These are phyloP conservation scores for Tuber magnatum DNA, from an alignment of 495 filamentous ascomycete species.

Conservation along the genomic window DNA sequence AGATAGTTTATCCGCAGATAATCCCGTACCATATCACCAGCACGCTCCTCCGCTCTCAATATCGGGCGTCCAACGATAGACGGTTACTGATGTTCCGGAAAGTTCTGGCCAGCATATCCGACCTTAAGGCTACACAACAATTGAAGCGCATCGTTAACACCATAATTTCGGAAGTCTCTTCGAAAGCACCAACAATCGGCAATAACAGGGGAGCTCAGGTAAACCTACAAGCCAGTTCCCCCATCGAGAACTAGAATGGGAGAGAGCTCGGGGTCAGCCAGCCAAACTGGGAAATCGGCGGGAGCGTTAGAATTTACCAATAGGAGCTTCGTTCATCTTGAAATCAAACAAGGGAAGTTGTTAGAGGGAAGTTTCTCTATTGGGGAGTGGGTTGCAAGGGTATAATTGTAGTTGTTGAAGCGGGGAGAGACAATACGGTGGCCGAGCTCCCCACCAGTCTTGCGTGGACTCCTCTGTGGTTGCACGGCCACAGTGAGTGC, in stretches of 20 bases:
- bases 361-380: neutral
- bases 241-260: conserved; percentile 87
- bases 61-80: conserved; percentile 98
- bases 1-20: neutral
- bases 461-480: neutral
- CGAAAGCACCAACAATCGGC: conserved; percentile 5
- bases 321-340: conserved; percentile 63
- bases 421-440: neutral
- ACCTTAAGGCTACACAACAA: conserved; percentile 64
- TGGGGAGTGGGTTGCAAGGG: neutral
- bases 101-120: conserved; percentile 90
- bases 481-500: neutral
- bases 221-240: conserved; percentile 76
- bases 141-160: conserved; percentile 5
- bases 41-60: conserved; percentile 84
- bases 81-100: conserved; percentile 95
- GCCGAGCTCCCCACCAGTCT: neutral
- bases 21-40: conserved; percentile 52
- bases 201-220: conserved; percentile 13
- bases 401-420: neutral
- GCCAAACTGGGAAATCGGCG: conserved; percentile 26
- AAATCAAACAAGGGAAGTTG: neutral
- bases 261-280: conserved; percentile 36
- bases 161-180: neutral
- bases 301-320: conserved; percentile 50